Base-by-base conservation (phyloP, 331 rosid species). In the Erythrophleum ivorense region DNA sequence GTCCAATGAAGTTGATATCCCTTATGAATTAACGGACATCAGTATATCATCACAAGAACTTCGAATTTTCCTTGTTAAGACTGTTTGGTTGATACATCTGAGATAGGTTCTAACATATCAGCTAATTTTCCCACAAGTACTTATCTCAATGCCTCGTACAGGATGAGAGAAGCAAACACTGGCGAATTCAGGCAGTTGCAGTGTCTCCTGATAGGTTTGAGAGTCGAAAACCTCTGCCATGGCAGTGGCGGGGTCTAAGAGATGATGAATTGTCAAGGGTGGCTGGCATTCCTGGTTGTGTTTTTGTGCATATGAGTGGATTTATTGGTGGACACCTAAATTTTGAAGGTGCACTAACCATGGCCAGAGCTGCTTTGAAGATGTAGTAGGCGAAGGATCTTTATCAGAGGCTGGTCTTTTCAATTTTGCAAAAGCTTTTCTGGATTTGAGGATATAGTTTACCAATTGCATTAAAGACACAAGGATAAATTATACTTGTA, bases 271-370 rank as follows among this genome's bases (percentile, higher is more conserved):
- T 96, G 77, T 96, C 99, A 0, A 85, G 81, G 65, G 92, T 75
- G 33, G 68, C 94, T 4, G 91, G 85, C 73, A 89, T 96, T 59
- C 91, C 97, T 4, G 91, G 89, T 19, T 87, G 99, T 60, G 98
- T 95, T 71, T 93, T 95, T 60, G 98, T 91, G 58, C 99, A 95
- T 29, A 92, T 89, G 94, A 93, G 98, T 33, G 99, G 99, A 46
- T 95, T 95, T 77, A 93, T 95, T 50, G 99, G 99, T 1, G 99
- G 99, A 76, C 88, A 87, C 88, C 88, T 87, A 80, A 92, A 65
- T 34, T 88, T 86, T 50, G 98, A 91, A 3, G 98, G 99, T 9
- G 97, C 98, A 55, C 84, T 93, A 83, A 85, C 97, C 87, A 93
- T 95, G 98, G 99, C 98, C 0, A 91, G 80, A 73, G 90, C 90